Evolutionary conservation across 1,139 yeast genomes (phyloP), one percentile per base, ranked within the genome.

Genomic region (Scheffersomyces segobiensis): DNA sequence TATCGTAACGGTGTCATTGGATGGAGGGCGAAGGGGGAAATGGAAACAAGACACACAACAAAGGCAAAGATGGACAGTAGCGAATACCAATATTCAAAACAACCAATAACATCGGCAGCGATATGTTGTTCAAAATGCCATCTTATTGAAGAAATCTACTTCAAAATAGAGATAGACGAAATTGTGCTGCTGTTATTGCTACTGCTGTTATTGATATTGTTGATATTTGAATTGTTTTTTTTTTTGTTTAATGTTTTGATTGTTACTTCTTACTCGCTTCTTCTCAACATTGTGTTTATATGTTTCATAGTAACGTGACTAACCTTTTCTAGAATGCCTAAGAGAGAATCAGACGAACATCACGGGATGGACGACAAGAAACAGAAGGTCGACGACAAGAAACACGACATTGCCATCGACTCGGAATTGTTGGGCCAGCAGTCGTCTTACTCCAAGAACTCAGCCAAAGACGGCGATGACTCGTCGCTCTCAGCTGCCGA

Each of bases 341-440:
- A 73, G 64, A 75, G 78, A 70, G 77, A 71, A 62, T 62, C 62
- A 17, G 74, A 71, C 56, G 67, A 67, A 52, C 60, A 56, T 50
- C 65, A 62, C 62, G 26, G 24, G 18, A 60, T 56, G 46, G 61
- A 59, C 50, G 67, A 68, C 51, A 71, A 71, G 63, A 75, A 71
- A 63, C 57, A 61, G 52, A 74, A 72, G 63, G 60, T 62, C 54
- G 72, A 68, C 50, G 66, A 61, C 26, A 72, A 73, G 63, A 75
- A 76, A 60, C 77, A 75, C 32, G 78, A 76, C 56, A 71, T 76
- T 53, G 79, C 79, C 57, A 80, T 82, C 59, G 86, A 82, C 66
- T 78, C 84, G 53, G 84, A 81, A 63, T 71, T 82, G 63, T 74
- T 82, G 59, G 79, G 78, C 47, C 84, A 81, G 60, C 83, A 81